Evolutionary conservation across 2,329 filamentous ascomycete species (phyloP).

Genomic region (Tolypocladium paradoxum): DNA sequence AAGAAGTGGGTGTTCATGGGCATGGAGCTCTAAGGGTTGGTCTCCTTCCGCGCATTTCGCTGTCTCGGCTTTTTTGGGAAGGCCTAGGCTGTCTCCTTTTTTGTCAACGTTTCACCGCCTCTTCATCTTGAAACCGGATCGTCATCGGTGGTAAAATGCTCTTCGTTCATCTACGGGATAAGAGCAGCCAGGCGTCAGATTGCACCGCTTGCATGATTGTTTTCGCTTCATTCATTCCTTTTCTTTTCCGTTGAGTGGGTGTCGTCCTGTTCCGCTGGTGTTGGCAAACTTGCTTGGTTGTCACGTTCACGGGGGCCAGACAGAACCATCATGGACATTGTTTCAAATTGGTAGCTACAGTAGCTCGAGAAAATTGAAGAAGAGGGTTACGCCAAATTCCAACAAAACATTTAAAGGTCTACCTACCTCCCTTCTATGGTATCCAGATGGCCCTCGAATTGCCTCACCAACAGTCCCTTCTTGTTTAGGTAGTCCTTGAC

Average conservation of each 20-base stretch:
- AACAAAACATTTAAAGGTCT: neutral
- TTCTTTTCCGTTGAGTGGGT: neutral
- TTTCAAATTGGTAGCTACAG: neutral
- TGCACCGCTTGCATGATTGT: neutral
- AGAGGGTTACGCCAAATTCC: neutral
- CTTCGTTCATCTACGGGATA: neutral
- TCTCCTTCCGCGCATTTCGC: slow-evolving; percentile 7
- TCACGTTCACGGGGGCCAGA: neutral
- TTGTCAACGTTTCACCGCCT: neutral
- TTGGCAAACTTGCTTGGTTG: neutral
- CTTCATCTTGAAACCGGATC: neutral
- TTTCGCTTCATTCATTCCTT: neutral
- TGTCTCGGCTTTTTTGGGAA: slow-evolving; percentile 7
- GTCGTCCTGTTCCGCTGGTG: neutral
- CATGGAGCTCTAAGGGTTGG: slow-evolving; percentile 61
- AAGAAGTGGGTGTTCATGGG: slow-evolving; percentile 75
- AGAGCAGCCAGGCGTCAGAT: neutral
- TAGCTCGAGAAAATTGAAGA: neutral
- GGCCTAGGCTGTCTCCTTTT: slow-evolving; percentile 9
- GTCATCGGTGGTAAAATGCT: neutral
- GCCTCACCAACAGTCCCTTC: slow-evolving; percentile 66
- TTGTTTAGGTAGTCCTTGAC: slow-evolving; percentile 74
- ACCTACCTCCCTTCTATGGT: neutral
- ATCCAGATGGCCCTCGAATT: slow-evolving; percentile 52
- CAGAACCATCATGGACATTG: neutral